phyloP scores from a whole-genome alignment of 106 monocot genomes.

The Phalaenopsis equestris region DNA sequence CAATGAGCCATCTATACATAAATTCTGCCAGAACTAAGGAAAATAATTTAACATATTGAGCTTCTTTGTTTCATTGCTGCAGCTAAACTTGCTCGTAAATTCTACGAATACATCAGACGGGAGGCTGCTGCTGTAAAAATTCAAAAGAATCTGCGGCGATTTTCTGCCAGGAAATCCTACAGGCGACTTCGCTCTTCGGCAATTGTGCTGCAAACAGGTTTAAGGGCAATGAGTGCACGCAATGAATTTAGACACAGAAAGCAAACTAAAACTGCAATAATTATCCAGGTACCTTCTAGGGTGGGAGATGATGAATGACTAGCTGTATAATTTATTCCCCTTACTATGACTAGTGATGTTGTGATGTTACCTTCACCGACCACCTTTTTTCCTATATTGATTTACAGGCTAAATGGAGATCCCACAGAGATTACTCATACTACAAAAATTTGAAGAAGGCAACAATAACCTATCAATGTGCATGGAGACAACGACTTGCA shows the following conservation, averaged over 20 bases:
- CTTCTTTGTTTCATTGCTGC: constrained; percentile 2
- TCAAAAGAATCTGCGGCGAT: constrained; percentile 55
- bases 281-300: constrained; percentile 52
- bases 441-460: constrained; percentile 55
- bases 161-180: constrained; percentile 46
- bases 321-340: background rate
- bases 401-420: constrained; percentile 65
- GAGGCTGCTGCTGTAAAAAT: constrained; percentile 69
- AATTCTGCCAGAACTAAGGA: background rate
- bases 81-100: constrained; percentile 67
- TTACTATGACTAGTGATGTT: background rate
- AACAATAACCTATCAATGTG: constrained; percentile 72
- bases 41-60: constrained; percentile 4
- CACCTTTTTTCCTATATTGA: background rate
- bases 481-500: constrained; percentile 86
- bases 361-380: constrained; percentile 2
- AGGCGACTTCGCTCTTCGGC: constrained; percentile 29
- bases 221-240: constrained; percentile 62
- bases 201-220: constrained; percentile 59
- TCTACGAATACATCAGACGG: constrained; percentile 61
- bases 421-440: constrained; percentile 50
- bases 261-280: constrained; percentile 62
- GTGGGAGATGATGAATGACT: background rate
- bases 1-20: background rate
- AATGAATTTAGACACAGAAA: constrained; percentile 72